Evolutionary conservation across 1,139 yeast genomes (phyloP).

Genomic region (Kodamaea arcana): DNA sequence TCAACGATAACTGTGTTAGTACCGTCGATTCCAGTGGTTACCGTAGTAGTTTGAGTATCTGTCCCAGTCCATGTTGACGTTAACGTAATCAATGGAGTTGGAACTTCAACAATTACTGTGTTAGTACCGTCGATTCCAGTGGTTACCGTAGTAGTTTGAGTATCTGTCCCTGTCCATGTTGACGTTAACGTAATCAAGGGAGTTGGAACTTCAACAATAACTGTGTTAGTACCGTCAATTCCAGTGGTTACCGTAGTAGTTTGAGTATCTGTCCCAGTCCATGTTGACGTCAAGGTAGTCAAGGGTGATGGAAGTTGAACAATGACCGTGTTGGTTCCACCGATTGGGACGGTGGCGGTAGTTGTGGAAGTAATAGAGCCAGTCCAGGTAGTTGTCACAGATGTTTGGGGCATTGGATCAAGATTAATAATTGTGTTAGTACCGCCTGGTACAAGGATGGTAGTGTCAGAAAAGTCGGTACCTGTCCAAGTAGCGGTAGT

Average conservation of each 20-base stretch:
- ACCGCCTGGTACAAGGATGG: constrained; percentile 16
- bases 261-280: constrained; percentile 2
- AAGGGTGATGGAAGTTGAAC: constrained; percentile 14
- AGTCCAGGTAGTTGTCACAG: constrained; percentile 3
- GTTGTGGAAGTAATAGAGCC: constrained; percentile 2
- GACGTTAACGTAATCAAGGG: constrained; percentile 10
- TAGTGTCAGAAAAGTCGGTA: constrained; percentile 8
- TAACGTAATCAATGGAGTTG: constrained; percentile 7
- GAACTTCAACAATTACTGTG: constrained; percentile 9
- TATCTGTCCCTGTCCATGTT: constrained; percentile 7
- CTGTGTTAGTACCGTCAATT: constrained; percentile 12
- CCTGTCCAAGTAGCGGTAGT: constrained; percentile 9
- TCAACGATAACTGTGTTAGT: constrained; percentile 11
- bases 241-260: constrained; percentile 3
- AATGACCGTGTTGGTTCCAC: constrained; percentile 13
- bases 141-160: constrained; percentile 7
- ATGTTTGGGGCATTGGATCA: constrained; percentile 10
- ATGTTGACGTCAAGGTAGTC: constrained; percentile 10
- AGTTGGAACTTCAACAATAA: constrained; percentile 14
- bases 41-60: constrained; percentile 4
- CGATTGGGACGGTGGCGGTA: constrained; percentile 7
- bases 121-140: constrained; percentile 6
- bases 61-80: constrained; percentile 10
- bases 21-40: constrained; percentile 4
- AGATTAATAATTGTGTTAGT: constrained; percentile 16